Base-by-base conservation (phyloP, 2,329 filamentous ascomycete genomes). In the Fusarium sp. region DNA sequence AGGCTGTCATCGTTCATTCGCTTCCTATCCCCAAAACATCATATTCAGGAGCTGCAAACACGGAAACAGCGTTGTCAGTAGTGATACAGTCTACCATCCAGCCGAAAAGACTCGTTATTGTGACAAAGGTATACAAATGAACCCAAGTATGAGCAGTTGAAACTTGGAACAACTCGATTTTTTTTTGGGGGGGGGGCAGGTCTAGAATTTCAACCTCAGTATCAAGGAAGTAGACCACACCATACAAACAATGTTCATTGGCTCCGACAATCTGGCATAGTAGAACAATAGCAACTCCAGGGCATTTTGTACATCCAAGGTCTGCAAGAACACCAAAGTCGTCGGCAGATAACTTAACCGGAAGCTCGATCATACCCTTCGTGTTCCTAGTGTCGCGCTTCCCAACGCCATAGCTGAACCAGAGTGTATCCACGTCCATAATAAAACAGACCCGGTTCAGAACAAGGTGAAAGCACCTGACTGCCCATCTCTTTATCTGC, bases 341-440 rank as follows among this genome's bases (percentile, higher is more conserved):
- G 45, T 53, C 43, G 57, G 50, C 41, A 57, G 59, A 62, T 63
- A 57, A 65, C 60, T 62, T 68, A 49, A 56, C 52, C 57, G 43
- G 65, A 69, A 68, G 60, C 57, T 53, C 47, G 42, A 64, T 60
- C 68, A 57, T 64, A 56, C 58, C 60, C 58, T 61, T 64, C 44
- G 63, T 62, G 62, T 68, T 64, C 58, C 62, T 49, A 67, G 69
- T 66, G 54, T 58, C 63, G 63, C 61, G 61, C 66, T 70, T 63
- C 63, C 62, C 61, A 70, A 71, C 69, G 66, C 69, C 69, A 62
- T 54, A 63, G 66, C 59, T 67, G 63, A 63, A 69, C 61, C 65
- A 61, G 63, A 56, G 58, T 62, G 58, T 54, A 60, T 67, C 49
- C 57, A 61, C 53, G 61, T 46, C 61, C 21, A 42, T 51, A 49